These are phyloP conservation scores for Xylariales sp. DNA, from an alignment of 2,329 filamentous ascomycete genomes.

Conservation along the genomic window DNA sequence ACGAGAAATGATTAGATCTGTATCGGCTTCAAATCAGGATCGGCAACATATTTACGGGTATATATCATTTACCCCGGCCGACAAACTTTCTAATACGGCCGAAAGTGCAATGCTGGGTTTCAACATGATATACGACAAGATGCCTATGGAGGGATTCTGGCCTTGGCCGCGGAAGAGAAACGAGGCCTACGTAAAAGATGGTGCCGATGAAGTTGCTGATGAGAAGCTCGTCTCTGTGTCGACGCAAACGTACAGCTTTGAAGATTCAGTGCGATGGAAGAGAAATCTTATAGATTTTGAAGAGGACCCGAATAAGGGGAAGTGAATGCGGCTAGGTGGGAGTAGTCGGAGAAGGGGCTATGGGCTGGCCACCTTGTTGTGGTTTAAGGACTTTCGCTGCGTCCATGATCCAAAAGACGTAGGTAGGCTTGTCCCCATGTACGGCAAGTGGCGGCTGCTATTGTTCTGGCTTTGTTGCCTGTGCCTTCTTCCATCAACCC, in stretches of 20 bases:
- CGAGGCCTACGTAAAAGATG: too few species aligned
- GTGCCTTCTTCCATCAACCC: too few species aligned
- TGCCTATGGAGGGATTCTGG: conserved; percentile 28
- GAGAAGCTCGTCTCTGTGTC: too few species aligned
- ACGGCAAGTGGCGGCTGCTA: too few species aligned
- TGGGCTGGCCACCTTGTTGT: conserved; percentile 1
- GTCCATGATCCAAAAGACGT: too few species aligned
- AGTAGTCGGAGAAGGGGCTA: background rate
- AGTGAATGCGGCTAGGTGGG: background rate
- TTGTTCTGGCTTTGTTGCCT: too few species aligned
- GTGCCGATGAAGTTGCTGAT: too few species aligned
- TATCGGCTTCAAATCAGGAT: background rate
- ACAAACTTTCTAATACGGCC: background rate
- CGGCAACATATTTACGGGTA: conserved; percentile 7
- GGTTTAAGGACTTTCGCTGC: background rate
- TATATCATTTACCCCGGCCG: background rate
- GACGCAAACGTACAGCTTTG: too few species aligned
- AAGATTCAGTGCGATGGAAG: background rate
- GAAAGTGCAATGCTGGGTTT: background rate
- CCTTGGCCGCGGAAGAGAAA: conserved; percentile 20
- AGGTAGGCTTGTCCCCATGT: too few species aligned
- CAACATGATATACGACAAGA: conserved; percentile 28
- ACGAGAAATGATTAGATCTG: background rate
- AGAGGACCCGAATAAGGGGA: background rate
- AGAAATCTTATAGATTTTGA: conserved; percentile 9